A percentile compares a stretch with the other conserved stretches of the same genome.
Evolutionary conservation across 2,329 filamentous ascomycete genomes (phyloP).

Genomic region (Leptodontidium sp.): DNA sequence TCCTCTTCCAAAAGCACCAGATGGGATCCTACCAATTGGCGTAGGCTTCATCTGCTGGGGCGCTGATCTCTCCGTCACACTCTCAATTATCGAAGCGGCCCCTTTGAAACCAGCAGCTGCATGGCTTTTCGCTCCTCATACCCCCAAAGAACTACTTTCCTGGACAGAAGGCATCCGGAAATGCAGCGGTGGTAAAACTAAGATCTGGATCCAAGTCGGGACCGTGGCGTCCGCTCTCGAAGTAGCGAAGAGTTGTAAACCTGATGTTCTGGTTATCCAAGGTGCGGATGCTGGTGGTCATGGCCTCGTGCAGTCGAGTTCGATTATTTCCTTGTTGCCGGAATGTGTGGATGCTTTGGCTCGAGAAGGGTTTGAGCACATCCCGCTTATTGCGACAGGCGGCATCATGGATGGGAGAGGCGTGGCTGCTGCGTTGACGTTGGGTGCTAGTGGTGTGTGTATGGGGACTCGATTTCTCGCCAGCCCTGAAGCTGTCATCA

Average conservation of each 20-base stretch:
- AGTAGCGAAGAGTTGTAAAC: conserved; percentile 36
- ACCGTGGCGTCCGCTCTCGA: conserved; percentile 44
- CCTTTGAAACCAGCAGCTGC: conserved; percentile 48
- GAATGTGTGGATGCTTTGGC: conserved; percentile 46
- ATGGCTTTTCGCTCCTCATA: conserved; percentile 57
- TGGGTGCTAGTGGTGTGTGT: conserved; percentile 53
- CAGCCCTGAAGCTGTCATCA: conserved; percentile 54
- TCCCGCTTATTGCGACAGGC: conserved; percentile 47
- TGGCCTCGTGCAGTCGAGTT: conserved; percentile 44
- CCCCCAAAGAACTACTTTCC: conserved; percentile 37
- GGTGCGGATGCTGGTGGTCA: conserved; percentile 51
- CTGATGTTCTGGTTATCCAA: conserved; percentile 50
- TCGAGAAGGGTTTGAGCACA: conserved; percentile 36
- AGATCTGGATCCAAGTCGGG: conserved; percentile 49
- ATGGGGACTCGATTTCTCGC: conserved; percentile 61
- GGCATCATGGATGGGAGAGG: conserved; percentile 50
- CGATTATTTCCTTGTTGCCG: conserved; percentile 48
- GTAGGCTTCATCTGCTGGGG: conserved; percentile 58
- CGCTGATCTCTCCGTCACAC: conserved; percentile 48
- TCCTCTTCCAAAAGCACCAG: conserved; percentile 24
- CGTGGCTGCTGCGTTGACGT: conserved; percentile 46
- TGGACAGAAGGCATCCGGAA: conserved; percentile 46
- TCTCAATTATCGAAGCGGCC: conserved; percentile 44
- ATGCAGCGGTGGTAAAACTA: conserved; percentile 35
- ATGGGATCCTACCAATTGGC: conserved; percentile 52